Evolutionary conservation across 2,329 filamentous ascomycete species (phyloP).

Genomic region (Iodosphaeria phyllophila): DNA sequence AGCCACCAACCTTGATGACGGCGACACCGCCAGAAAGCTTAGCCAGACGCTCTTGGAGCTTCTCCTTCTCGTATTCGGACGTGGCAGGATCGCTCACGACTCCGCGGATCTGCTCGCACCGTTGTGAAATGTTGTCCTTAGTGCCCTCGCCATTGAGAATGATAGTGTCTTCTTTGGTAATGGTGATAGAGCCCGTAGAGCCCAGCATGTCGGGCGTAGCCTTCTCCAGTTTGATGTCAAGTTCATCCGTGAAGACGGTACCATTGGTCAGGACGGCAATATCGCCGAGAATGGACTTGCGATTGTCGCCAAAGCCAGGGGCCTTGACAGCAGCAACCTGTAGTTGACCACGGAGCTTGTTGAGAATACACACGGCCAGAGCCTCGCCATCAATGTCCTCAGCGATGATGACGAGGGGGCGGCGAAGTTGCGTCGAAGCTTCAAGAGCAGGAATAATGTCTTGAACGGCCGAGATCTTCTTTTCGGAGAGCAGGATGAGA

Average conservation of each 20-base stretch:
- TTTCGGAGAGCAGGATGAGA: conserved; percentile 93
- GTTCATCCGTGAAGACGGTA: conserved; percentile 94
- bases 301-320: conserved; percentile 98
- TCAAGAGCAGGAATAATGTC: conserved; percentile 97
- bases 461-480: conserved; percentile 99
- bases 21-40: conserved; percentile 98
- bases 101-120: conserved; percentile 97
- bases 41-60: conserved; percentile 97
- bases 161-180: conserved; percentile 99
- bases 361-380: conserved; percentile 95
- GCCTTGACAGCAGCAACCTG: conserved; percentile 98
- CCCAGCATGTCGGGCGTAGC: conserved; percentile 89
- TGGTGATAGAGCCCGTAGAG: conserved; percentile 94
- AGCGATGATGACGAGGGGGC: conserved; percentile 93
- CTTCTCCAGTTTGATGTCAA: conserved; percentile 99
- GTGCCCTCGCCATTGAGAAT: conserved; percentile 89
- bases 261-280: conserved; percentile 90
- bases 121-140: conserved; percentile 86
- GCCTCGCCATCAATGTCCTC: conserved; percentile 99
- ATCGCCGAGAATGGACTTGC: conserved; percentile 97
- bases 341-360: conserved; percentile 99
- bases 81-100: conserved; percentile 88
- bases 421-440: conserved; percentile 85
- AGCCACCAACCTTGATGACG: conserved; percentile 96
- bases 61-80: conserved; percentile 99